phyloP scores from a whole-genome alignment of 2,329 filamentous ascomycete species.

The Knufia petricola region DNA sequence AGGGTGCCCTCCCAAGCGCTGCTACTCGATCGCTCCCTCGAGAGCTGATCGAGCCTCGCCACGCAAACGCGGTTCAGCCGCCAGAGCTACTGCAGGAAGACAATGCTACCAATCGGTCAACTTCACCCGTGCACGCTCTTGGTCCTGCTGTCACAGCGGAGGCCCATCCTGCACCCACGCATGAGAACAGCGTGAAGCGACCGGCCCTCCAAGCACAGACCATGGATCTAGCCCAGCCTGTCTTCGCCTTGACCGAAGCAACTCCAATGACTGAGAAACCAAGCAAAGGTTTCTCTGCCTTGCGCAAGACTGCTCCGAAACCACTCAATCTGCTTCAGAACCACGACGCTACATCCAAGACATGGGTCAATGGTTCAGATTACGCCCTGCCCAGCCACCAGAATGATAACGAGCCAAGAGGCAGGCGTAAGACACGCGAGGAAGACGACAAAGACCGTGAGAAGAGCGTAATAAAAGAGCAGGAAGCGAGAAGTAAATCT shows the following conservation, averaged over 20 bases:
- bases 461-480: constrained; percentile 53
- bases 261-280: constrained; percentile 40
- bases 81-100: neutral
- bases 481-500: constrained; percentile 61
- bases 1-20: constrained; percentile 18
- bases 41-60: neutral
- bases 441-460: constrained; percentile 77
- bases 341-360: constrained; percentile 9
- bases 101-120: neutral
- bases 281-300: constrained; percentile 46
- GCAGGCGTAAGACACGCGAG: constrained; percentile 72
- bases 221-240: constrained; percentile 15
- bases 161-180: constrained; percentile 4
- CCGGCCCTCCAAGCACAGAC: constrained; percentile 12
- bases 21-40: neutral
- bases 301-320: constrained; percentile 74
- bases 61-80: neutral
- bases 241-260: constrained; percentile 24
- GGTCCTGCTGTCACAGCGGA: constrained; percentile 3
- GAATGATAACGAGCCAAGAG: constrained; percentile 39
- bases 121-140: neutral
- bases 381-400: constrained; percentile 8
- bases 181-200: constrained; percentile 2
- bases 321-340: constrained; percentile 60
- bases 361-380: neutral